Evolutionary conservation across 768 basidiomycete species (phyloP).

Genomic region (Nidularia sp.): DNA sequence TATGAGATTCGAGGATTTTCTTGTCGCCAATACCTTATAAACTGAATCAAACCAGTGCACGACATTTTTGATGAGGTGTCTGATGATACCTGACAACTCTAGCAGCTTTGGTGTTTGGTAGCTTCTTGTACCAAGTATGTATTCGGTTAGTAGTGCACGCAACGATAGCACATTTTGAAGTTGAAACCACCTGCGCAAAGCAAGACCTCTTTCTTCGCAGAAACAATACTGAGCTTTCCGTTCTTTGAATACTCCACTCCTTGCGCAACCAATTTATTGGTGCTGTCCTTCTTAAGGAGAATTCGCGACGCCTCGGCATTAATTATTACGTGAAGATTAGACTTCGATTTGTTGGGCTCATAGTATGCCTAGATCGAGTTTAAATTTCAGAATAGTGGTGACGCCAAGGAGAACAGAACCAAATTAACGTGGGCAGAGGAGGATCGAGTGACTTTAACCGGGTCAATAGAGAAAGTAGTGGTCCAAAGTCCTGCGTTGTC

Average conservation of each 20-base stretch:
- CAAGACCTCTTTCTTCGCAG: neutral
- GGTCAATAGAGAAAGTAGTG: conserved; percentile 9
- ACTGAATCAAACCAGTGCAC: neutral
- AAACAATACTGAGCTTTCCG: neutral
- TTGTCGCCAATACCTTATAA: neutral
- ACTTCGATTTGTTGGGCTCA: conserved; percentile 8
- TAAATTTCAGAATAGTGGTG: neutral
- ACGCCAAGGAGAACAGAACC: neutral
- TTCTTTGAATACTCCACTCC: neutral
- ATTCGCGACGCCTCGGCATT: conserved; percentile 9
- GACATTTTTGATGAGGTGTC: neutral
- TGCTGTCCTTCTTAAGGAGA: neutral
- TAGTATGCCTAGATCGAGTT: conserved; percentile 5
- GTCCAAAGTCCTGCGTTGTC: conserved; percentile 11
- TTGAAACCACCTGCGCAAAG: neutral
- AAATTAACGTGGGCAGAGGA: conserved; percentile 13
- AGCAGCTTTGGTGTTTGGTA: conserved; percentile 7
- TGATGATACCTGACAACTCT: neutral
- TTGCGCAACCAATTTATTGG: neutral
- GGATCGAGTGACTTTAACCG: conserved; percentile 7
- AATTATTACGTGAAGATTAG: conserved; percentile 18
- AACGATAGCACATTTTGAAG: too few species aligned
- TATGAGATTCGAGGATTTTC: neutral
- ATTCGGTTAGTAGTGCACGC: too few species aligned
- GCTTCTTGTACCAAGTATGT: neutral